Evolutionary conservation across 2,329 filamentous ascomycete genomes (phyloP).

Genomic region (Rugonectria rugulosa): DNA sequence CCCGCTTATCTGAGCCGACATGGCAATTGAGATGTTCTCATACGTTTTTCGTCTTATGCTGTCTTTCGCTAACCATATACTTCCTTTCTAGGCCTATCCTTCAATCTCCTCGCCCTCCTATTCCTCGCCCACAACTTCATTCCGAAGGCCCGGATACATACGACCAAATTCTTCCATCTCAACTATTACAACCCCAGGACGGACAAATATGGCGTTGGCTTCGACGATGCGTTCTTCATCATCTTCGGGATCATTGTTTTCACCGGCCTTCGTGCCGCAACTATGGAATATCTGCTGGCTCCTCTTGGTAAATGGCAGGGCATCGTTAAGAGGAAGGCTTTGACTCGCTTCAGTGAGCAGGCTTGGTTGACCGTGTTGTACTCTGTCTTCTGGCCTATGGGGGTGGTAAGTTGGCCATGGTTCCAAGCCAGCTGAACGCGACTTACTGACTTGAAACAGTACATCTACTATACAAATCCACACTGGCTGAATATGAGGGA

Average conservation of each 20-base stretch:
- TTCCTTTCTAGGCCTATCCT: slow-evolving; percentile 68
- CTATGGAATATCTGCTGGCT: slow-evolving; percentile 86
- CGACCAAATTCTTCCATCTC: slow-evolving; percentile 86
- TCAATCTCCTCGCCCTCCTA: slow-evolving; percentile 85
- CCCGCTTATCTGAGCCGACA: background rate
- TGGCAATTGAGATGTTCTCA: slow-evolving; percentile 8
- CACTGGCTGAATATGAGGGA: slow-evolving; percentile 80
- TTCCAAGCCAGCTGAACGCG: too few relatives aligned
- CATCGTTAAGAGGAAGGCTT: slow-evolving; percentile 76
- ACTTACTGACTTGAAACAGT: slow-evolving; percentile 63
- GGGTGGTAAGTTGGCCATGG: slow-evolving; percentile 68
- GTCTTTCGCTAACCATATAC: slow-evolving; percentile 35
- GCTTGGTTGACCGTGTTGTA: slow-evolving; percentile 91
- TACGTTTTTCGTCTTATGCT: slow-evolving; percentile 7
- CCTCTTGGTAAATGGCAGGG: slow-evolving; percentile 78
- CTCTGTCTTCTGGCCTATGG: slow-evolving; percentile 79
- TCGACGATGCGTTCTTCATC: slow-evolving; percentile 83
- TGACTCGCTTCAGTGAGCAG: slow-evolving; percentile 90
- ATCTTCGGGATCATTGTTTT: slow-evolving; percentile 83
- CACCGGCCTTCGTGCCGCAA: slow-evolving; percentile 82
- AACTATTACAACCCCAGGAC: slow-evolving; percentile 79
- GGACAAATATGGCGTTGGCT: slow-evolving; percentile 77
- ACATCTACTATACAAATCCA: slow-evolving; percentile 77
- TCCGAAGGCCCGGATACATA: slow-evolving; percentile 78
- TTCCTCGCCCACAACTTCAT: slow-evolving; percentile 84